Base-by-base conservation (phyloP, 805 yeast species). In the Pichia cephalocereana region DNA sequence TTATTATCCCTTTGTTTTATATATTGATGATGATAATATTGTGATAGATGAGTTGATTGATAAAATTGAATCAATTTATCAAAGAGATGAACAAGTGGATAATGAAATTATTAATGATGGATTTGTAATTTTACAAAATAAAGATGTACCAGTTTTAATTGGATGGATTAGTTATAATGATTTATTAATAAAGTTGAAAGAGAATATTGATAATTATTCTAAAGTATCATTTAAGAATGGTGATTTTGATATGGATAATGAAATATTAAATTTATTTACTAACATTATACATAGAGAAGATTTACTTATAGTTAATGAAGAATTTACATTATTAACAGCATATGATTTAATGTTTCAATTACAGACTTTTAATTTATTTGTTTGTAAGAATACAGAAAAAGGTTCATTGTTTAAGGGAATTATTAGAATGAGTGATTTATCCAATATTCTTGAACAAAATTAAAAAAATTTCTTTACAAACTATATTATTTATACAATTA, bases 261-360 rank as follows among this genome's bases (percentile, higher is more conserved):
- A 37, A 14, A 19, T 41, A 6, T 12, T 45, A 5, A 17, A 45
- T 8, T 15, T 48, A 18, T 40, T 38, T 12, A 28, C 45, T 14
- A 14, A 41, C 15, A 28, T 60, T 19, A 46, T 54, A 0, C 39
- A 42, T 6, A 26, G 50, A 11, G 36, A 45, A n/a, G 55, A 59
- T 10, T 53, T 57, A 43, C 57, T 57, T 17, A 58, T 64, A 1
- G 56, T 70, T 14, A 59, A 68, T 15, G 52, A 63, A 9, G 48
- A 60, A 2, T 57, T 66, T 27, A 57, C 67, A 31, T 49, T 74
- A 7, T 53, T 65, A 32, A 62, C 74, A 0, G 68, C 60, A 1
- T 67, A 68, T 40, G 64, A 63, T 40, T 59, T 70, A 47, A 66
- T 74, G 45, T 67, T 68, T 49, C 64, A 64, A 43, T 52, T 74